Evolutionary conservation across 495 filamentous ascomycete species (phyloP), one percentile per base, ranked within the genome.

Genomic region (Penicillium maclennaniae): DNA sequence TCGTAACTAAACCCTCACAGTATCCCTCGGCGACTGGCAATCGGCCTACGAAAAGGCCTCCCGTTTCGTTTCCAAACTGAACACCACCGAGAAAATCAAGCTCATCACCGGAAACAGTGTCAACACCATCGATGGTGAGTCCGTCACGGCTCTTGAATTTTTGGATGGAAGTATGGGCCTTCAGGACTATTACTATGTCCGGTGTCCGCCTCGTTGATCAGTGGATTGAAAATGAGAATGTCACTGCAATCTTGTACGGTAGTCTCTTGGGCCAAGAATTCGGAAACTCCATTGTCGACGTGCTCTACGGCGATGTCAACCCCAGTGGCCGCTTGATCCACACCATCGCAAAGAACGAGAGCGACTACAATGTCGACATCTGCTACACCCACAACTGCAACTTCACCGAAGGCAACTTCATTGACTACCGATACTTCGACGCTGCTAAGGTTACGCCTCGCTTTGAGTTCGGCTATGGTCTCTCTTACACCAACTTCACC

Each of bases 11-110:
- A 34, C 10, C 28, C n/a, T 16, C 21, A 10, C 17, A 19, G 34
- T 41, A 27, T 20, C 19, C 15, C 17, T 15, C 19, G 37, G 20
- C 46, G 34, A 37, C 25, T 27, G 23, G 17, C 20, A 8, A 19
- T 6, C 47, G 17, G 91, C 90, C 16, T 92, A 93, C 60, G 70
- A 67, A 27, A 87, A 89, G 62, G 90, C 91, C 0, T 76, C 76
- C 52, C 72, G 63, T 6, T 92, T 93, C 54, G 88, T 95, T 27
- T 81, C 81, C 16, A 80, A 91, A 66, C 72, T 95, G 55, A 95
- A 85, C 2, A 73, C 92, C 49, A 67, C 83, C 27, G 89, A 95
- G 73, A 96, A 95, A 74, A 85, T 93, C 68, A 89, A 91, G 63
- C 63, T 95, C 43, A 91, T 90, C 4, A 95, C 89, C 4, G 91